Evolutionary conservation across 148 eudicot genomes (phyloP), one percentile per base, ranked within the genome.

Genomic region (Silene conica): DNA sequence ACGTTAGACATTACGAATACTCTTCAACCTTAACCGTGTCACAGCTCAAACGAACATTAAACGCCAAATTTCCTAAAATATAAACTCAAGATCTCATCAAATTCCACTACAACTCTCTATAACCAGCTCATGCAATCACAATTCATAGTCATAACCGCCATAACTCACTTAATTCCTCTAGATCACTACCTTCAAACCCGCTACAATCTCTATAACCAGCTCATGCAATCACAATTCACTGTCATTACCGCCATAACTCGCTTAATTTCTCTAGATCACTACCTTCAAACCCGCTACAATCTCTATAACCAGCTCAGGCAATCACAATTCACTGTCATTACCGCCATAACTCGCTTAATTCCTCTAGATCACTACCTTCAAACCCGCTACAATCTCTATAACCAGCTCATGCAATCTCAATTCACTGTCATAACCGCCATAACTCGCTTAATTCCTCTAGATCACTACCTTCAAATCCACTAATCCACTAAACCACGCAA

Each of bases 371-470:
- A 50, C 55, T 50, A 12, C 57, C 2, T 22, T 5, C 26, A 31
- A 38, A 11, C 34, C 19, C 21, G 9, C 20, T 0, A 64, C 23
- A 50, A 28, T 23, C 43, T 23, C 14, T 12, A 28, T 28, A 15
- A 41, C 70, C 52, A 41, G 9, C 70, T 41, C 54, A 67, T 41
- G 23, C 50, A 41, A 67, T 41, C 54, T 41, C 54, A 67, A 64
- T 19, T 9, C 70, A 67, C 70, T 0, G 13, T 38, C 69, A 38
- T n/a, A 18, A 18, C 50, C 1, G 69, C 23, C 23, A 16, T 12
- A 67, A 43, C 22, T n/a, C 48, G 21, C 25, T 38, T 21, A 58
- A 28, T 74, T 38, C 52, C 52, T 48, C 52, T 48, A 48, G 52
- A 48, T 48, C 52, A 48, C 52, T 48, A 11, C 56, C 4, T 21